phyloP scores from a whole-genome alignment of 768 basidiomycete species.

The Roridomyces roridus region DNA sequence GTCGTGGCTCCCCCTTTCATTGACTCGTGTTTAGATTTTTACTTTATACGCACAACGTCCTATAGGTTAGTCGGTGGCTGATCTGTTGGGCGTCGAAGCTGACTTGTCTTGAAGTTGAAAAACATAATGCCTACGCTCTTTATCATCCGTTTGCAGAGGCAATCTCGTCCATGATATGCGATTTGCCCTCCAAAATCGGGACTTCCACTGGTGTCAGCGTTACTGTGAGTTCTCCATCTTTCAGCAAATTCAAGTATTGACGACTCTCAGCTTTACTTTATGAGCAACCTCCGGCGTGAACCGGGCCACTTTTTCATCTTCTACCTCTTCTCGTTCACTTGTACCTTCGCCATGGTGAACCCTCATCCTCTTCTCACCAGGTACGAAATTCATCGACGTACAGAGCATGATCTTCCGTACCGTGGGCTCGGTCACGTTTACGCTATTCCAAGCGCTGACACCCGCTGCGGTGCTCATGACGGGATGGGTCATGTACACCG shows the following conservation, averaged over 20 bases:
- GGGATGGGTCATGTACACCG: constrained; percentile 46
- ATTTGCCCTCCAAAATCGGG: constrained; percentile 38
- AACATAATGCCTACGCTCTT: constrained; percentile 47
- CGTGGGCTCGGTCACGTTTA: constrained; percentile 41
- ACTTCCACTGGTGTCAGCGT: constrained; percentile 38
- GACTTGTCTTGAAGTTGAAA: too few relatives aligned
- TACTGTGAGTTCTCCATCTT: too few relatives aligned
- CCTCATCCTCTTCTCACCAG: too few relatives aligned
- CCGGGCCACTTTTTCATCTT: constrained; percentile 48
- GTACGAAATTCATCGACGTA: too few relatives aligned
- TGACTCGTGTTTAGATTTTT: constrained; percentile 31
- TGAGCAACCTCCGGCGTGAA: constrained; percentile 44
- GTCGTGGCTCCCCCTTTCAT: background rate
- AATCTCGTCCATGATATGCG: constrained; percentile 44
- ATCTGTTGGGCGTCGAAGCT: too few relatives aligned
- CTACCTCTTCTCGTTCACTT: constrained; percentile 42
- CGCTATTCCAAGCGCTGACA: constrained; percentile 37
- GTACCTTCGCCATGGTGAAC: constrained; percentile 34
- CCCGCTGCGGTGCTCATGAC: constrained; percentile 39
- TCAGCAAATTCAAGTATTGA: too few relatives aligned
- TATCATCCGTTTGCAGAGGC: constrained; percentile 47
- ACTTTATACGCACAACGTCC: constrained; percentile 37
- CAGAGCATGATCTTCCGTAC: too few relatives aligned
- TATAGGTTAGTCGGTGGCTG: too few relatives aligned
- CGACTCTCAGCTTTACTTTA: constrained; percentile 41